Base-by-base conservation (phyloP, 2,329 filamentous ascomycete species). In the Rhytidhysteron rufulum region DNA sequence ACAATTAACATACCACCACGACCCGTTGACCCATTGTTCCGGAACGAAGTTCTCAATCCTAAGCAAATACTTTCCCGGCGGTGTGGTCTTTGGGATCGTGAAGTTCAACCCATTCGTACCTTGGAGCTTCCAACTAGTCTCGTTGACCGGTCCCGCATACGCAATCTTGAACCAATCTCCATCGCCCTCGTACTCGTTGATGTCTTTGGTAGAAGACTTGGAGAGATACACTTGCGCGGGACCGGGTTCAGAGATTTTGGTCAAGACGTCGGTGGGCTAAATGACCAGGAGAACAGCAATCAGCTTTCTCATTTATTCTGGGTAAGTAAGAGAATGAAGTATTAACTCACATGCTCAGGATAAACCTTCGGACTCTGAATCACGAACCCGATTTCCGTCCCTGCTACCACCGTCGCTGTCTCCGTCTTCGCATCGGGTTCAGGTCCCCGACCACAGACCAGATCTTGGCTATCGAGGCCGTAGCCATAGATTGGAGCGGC, bases 91-190 rank as follows among this genome's bases (percentile, higher is more conserved):
- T 2, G 51, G 51, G 9, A 53, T 41, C 13, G 43, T 47, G 30
- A 47, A 47, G 25, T 47, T 49, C 43, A 53, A 48, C 16, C 11
- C 27, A 2, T 25, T 10, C 15, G 42, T 21, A 3, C 36, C 42
- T 1, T 34, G 18, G 13, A 50, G n/a, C 2, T 11, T 29, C 45
- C 47, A 54, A 3, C 34, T 31, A 7, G 42, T 45, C 5, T 19
- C 19, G 21, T 47, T 42, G 8, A 31, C 27, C 2, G 39, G 33
- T 5, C 44, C 48, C 10, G 32, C 38, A 17, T 45, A 49, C 10
- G 35, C 49, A 15, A 53, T 51, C 34, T 53, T 53, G 40, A 53
- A 53, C 27, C 38, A 51, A 34, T 53, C 46, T 2, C 50, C 48
- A 4, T 17, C 41, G 10, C 42, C 50, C 29, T 49, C 48, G 29